Evolutionary conservation across 345 rosid species (phyloP).

Genomic region (Arabis hirsuta): DNA sequence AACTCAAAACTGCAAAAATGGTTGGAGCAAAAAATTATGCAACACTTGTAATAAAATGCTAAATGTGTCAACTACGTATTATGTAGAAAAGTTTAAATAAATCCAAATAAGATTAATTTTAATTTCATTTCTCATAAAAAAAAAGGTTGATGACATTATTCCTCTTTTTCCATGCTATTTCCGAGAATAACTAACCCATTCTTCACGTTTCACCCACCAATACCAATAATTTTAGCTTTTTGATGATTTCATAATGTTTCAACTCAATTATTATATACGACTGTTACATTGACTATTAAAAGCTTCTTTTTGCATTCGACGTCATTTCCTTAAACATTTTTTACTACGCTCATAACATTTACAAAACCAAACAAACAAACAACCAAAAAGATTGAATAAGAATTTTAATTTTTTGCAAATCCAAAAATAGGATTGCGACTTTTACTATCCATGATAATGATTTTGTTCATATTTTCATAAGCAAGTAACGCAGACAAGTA

Average conservation of each 20-base stretch:
- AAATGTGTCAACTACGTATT: conserved; percentile 6
- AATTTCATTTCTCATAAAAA: neutral
- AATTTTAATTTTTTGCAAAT: neutral
- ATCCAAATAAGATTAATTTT: neutral
- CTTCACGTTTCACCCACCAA: conserved; percentile 29
- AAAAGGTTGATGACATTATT: neutral
- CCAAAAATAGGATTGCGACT: neutral
- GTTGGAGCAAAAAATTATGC: neutral
- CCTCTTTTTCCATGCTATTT: conserved; percentile 25
- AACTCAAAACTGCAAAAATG: conserved; percentile 11
- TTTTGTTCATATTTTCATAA: neutral
- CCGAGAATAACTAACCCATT: conserved; percentile 6
- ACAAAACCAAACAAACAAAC: conserved; percentile 8
- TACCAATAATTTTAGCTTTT: conserved; percentile 30
- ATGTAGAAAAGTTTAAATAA: neutral
- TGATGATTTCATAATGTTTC: neutral
- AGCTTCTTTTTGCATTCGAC: neutral
- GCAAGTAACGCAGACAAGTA: conserved; percentile 12
- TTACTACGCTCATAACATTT: conserved; percentile 8
- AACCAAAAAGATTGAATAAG: neutral
- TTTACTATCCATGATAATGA: conserved; percentile 25
- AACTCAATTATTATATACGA: conserved; percentile 16
- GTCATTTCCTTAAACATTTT: neutral
- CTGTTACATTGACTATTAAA: neutral
- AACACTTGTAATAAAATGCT: neutral